Conservation (phyloP, 352 stramenopile species). For the Phytophthora tentaculata region DNA sequence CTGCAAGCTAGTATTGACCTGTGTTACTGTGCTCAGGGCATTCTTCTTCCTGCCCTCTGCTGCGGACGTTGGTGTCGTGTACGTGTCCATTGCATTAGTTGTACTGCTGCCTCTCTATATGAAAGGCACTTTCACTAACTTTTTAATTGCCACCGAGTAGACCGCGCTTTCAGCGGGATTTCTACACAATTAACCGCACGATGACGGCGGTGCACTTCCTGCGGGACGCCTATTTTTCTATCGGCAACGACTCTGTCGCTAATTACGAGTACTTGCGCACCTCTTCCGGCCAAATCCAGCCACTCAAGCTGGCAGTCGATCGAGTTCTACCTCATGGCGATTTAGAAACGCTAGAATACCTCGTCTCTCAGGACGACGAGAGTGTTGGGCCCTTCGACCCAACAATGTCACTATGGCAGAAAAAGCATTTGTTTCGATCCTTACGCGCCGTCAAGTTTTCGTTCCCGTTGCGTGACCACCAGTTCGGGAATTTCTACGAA, state of each 20-base stretch:
- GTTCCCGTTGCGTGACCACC: constrained; percentile 69
- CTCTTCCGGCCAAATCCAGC: constrained; percentile 31
- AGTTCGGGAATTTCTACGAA: constrained; percentile 80
- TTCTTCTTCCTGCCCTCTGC: constrained; percentile 83
- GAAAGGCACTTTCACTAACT: background rate
- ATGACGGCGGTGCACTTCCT: constrained; percentile 67
- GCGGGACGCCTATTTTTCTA: constrained; percentile 79
- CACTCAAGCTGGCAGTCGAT: constrained; percentile 48
- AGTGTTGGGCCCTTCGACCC: constrained; percentile 71
- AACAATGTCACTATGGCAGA: constrained; percentile 37
- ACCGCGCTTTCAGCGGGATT: constrained; percentile 63
- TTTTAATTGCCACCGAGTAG: constrained; percentile 22
- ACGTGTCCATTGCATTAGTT: constrained; percentile 15
- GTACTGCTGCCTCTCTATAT: background rate
- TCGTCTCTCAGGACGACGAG: constrained; percentile 40
- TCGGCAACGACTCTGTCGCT: constrained; percentile 68
- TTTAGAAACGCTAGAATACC: constrained; percentile 48
- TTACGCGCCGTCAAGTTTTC: constrained; percentile 51
- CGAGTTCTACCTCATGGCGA: constrained; percentile 40
- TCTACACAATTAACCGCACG: constrained; percentile 83
- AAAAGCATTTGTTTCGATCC: constrained; percentile 59
- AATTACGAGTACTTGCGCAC: constrained; percentile 81
- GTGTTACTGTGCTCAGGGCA: constrained; percentile 43
- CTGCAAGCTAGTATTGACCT: background rate
- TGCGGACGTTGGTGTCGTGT: constrained; percentile 61